These are phyloP conservation scores for Phylloporus sp. DNA, from an alignment of 768 basidiomycete genomes.

Conservation along the genomic window DNA sequence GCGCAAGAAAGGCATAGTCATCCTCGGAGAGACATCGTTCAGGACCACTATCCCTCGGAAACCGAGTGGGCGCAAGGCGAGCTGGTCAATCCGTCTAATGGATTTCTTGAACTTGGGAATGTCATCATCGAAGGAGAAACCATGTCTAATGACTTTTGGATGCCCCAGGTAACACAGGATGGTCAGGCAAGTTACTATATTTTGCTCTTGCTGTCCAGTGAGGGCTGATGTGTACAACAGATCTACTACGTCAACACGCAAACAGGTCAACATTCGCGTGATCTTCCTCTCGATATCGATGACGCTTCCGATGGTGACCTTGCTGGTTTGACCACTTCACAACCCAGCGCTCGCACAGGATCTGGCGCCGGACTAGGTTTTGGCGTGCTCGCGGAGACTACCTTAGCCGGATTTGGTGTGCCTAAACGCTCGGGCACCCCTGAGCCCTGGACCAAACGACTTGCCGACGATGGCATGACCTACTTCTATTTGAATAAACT, in stretches of 20 bases:
- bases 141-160: slow-evolving; percentile 79
- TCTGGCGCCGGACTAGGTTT: slow-evolving; percentile 51
- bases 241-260: slow-evolving; percentile 94
- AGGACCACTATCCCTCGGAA: slow-evolving; percentile 36
- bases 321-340: slow-evolving; percentile 51
- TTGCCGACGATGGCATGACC: slow-evolving; percentile 79
- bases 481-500: slow-evolving; percentile 76
- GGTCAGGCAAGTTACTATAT: slow-evolving; percentile 64
- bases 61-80: slow-evolving; percentile 41
- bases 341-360: slow-evolving; percentile 53
- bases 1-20: slow-evolving; percentile 9
- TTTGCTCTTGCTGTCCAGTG: neutral
- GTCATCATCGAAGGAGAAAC: slow-evolving; percentile 28
- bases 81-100: slow-evolving; percentile 35
- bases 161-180: slow-evolving; percentile 77
- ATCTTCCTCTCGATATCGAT: slow-evolving; percentile 75
- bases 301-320: slow-evolving; percentile 63
- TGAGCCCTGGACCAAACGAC: slow-evolving; percentile 78
- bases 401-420: slow-evolving; percentile 56
- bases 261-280: slow-evolving; percentile 76
- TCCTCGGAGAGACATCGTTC: slow-evolving; percentile 11
- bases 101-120: slow-evolving; percentile 31
- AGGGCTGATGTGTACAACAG: slow-evolving; percentile 37
- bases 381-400: slow-evolving; percentile 33
- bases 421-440: slow-evolving; percentile 58